Base-by-base conservation (phyloP, 352 stramenopile genomes). In the Phytophthora colocasiae region DNA sequence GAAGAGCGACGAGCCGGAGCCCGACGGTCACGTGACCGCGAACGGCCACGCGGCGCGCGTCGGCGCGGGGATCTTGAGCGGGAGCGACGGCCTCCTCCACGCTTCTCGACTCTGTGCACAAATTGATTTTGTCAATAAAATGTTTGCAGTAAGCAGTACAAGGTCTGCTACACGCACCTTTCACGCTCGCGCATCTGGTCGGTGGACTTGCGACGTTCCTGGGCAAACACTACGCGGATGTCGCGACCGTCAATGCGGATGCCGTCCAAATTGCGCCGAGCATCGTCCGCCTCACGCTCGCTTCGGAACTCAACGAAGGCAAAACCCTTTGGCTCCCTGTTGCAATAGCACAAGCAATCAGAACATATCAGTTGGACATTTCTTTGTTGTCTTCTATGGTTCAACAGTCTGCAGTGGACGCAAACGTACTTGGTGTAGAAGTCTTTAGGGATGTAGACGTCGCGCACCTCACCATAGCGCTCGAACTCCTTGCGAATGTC, bases 371-470 rank as follows among this genome's bases (percentile, higher is more conserved):
- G 57, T 31, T 47, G 6, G 41, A 44, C 27, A 39, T 5, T 11
- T 11, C 8, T 50, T 44, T 27, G 0, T 10, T 64, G 22, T 39
- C 15, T 36, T 15, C 15, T 48, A 36, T 40, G 17, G n/a, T 6
- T 34, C 8, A 66, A 24, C 15, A 10, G 24, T 1, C n/a, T 46
- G 9, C 12, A 36, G 31, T 45, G 19, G n/a, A 6, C 19, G 36
- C 4, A 22, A 22, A 66, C 75, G 67, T 75, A 96, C 75, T 96
- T 89, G 24, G 92, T 98, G 78, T 98, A 90, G 63, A 86, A 98
- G 70, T 98, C 93, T 63, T 93, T 91, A 24, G 96, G 96, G 74
- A 98, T 98, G 81, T 98, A 98, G 34, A 98, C 93, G 73, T 98
- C 96, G 41, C 94, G 88, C 31, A 98, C 90, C 66, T 98, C 91